phyloP scores from a whole-genome alignment of 2,329 filamentous ascomycete genomes.

The Colletotrichum sp. region DNA sequence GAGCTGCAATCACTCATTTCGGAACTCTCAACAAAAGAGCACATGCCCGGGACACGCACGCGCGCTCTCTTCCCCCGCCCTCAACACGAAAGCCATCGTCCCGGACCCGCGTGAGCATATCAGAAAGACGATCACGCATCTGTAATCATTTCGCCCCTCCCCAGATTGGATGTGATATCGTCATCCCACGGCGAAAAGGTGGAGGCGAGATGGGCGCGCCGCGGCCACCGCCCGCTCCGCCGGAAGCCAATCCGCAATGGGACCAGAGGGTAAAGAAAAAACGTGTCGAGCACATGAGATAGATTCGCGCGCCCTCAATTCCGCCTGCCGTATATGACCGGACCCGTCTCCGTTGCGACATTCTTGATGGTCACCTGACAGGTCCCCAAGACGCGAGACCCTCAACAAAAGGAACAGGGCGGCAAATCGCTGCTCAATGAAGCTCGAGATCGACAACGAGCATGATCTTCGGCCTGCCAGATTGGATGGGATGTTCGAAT shows the following conservation, averaged over 20 bases:
- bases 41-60: background rate
- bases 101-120: background rate
- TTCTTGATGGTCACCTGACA: background rate
- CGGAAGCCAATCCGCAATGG: background rate
- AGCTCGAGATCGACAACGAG: background rate
- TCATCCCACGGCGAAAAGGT: background rate
- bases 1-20: background rate
- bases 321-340: background rate
- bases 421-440: background rate
- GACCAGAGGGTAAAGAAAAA: background rate
- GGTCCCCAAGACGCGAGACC: background rate
- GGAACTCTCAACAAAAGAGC: background rate
- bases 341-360: background rate
- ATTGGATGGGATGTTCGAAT: background rate
- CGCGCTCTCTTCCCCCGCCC: background rate
- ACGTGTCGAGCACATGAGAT: background rate
- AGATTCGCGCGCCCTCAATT: background rate
- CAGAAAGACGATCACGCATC: background rate
- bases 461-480: background rate
- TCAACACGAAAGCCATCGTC: background rate
- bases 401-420: background rate
- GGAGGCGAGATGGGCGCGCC: background rate
- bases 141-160: background rate
- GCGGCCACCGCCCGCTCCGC: background rate
- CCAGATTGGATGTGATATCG: background rate